phyloP scores from a whole-genome alignment of 2,329 filamentous ascomycete genomes.

The Aureobasidium sp. region DNA sequence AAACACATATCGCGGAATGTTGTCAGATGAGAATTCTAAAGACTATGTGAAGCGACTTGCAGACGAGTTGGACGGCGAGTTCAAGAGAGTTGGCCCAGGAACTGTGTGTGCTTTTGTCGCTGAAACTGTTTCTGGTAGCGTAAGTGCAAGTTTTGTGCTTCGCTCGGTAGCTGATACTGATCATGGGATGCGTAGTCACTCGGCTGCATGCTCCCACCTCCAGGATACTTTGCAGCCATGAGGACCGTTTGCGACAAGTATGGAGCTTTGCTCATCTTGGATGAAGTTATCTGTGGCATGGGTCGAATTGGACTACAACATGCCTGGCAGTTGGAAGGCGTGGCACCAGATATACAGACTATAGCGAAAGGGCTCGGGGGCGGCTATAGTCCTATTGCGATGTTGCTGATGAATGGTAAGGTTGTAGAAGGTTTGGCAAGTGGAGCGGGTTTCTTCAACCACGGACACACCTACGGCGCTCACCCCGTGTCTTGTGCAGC shows the following conservation, averaged over 20 bases:
- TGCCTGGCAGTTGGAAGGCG: constrained; percentile 51
- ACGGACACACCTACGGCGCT: constrained; percentile 59
- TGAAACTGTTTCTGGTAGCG: constrained; percentile 64
- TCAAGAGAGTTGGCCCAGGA: constrained; percentile 55
- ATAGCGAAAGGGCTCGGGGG: constrained; percentile 60
- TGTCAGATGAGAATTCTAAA: constrained; percentile 45
- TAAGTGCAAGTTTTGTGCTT: constrained; percentile 33
- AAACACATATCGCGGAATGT: constrained; percentile 55
- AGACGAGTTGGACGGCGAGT: constrained; percentile 60
- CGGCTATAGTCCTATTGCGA: constrained; percentile 57
- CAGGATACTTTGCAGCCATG: constrained; percentile 64
- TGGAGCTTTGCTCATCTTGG: constrained; percentile 66
- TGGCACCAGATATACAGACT: constrained; percentile 58
- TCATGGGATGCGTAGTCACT: constrained; percentile 45
- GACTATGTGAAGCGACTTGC: constrained; percentile 56
- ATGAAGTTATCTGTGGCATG: constrained; percentile 69
- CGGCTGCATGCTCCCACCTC: no score
- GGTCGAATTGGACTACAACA: constrained; percentile 53
- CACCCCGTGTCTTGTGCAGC: constrained; percentile 55
- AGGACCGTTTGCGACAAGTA: constrained; percentile 61
- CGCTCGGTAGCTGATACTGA: no score
- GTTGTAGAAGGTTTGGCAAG: constrained; percentile 45
- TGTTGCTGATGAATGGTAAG: constrained; percentile 47
- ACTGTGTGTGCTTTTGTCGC: constrained; percentile 66
- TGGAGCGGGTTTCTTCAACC: constrained; percentile 45